Conservation (phyloP, 2,329 filamentous ascomycete genomes). For the Plectosphaerella plurivora region DNA sequence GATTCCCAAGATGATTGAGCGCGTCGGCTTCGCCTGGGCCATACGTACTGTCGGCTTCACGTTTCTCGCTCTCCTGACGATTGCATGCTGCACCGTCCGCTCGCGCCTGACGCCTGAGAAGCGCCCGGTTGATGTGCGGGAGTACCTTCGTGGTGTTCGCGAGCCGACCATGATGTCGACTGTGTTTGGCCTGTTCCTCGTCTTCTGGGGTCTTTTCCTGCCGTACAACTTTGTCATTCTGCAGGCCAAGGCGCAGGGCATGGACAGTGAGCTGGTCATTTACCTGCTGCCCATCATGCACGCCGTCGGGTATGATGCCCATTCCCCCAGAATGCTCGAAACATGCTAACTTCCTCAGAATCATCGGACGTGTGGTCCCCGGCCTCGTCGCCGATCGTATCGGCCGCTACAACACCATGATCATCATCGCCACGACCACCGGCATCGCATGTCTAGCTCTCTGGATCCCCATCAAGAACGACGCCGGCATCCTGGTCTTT, state of each 20-base stretch:
- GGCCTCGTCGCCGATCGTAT: conserved; percentile 40
- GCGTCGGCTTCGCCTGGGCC: conserved; percentile 41
- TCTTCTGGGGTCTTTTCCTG: conserved; percentile 50
- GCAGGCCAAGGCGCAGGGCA: conserved; percentile 38
- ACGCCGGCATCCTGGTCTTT: conserved; percentile 59
- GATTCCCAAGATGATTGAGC: conserved; percentile 45
- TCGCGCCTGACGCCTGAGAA: conserved; percentile 40
- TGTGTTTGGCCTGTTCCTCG: conserved; percentile 43
- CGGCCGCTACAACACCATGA: conserved; percentile 42
- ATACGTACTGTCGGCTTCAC: conserved; percentile 44
- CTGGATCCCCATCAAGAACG: conserved; percentile 42
- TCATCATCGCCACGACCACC: conserved; percentile 46
- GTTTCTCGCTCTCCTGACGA: conserved; percentile 30
- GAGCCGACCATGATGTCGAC: conserved; percentile 41
- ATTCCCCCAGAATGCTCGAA: not conserved
- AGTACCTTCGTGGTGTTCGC: conserved; percentile 40
- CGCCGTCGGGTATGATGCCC: conserved; percentile 34
- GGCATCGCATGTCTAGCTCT: conserved; percentile 39
- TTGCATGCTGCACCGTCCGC: conserved; percentile 30
- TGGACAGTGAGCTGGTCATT: conserved; percentile 32
- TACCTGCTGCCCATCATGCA: conserved; percentile 55
- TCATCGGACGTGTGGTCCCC: conserved; percentile 47
- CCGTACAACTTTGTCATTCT: conserved; percentile 50
- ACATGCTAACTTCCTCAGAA: conserved; percentile 21
- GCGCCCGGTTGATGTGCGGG: conserved; percentile 35